Base-by-base conservation (phyloP, 768 basidiomycete genomes). In the Tylopilus balloui region DNA sequence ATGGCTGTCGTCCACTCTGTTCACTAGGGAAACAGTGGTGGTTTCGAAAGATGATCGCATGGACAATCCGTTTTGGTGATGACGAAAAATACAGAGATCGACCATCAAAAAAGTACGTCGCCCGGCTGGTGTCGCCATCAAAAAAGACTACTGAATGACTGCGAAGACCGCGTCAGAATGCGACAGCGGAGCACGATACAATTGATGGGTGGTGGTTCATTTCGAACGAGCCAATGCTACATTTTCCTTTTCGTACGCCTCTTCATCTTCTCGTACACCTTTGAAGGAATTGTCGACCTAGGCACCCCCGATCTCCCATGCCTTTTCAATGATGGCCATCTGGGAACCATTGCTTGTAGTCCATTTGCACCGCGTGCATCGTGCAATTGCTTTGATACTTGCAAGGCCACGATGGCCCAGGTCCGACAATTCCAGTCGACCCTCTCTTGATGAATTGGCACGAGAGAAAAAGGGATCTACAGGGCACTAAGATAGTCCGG, bases 361-460 rank as follows among this genome's bases (percentile, higher is more conserved):
- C 50, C 51, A 57, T 54, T 10, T 58, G 50, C 1, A 61, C 55
- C 13, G 50, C 55, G 6, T 36, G 55, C 50, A 62, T 52, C n/a
- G 13, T 58, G 27, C 17, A 32, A 21, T 1, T 50, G 23, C 19
- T 45, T 48, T 35, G 62, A 11, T 2, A 59, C 59, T 14, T 19
- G 32, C 39, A 60, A 20, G 5, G 48, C 56, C 14, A 62, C 60
- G 2, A 55, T 48, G 0, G 61, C 59, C 59, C 59, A 61, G 3
- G 45, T 61, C 42, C 58, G 59, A 34, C 53, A 49, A n/a, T 54
- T 56, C 57, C 53, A 60, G 10, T 52, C 44, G 4, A 54, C 13
- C 11, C 45, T 31, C 3, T 48, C 48, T 9, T 58, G 52, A 20
- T 32, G 34, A 11, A 60, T 42, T 17, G 48, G 50, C 10, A 60